phyloP scores from a whole-genome alignment of 23 red algal genomes.

The Pyropia haitanensis region DNA sequence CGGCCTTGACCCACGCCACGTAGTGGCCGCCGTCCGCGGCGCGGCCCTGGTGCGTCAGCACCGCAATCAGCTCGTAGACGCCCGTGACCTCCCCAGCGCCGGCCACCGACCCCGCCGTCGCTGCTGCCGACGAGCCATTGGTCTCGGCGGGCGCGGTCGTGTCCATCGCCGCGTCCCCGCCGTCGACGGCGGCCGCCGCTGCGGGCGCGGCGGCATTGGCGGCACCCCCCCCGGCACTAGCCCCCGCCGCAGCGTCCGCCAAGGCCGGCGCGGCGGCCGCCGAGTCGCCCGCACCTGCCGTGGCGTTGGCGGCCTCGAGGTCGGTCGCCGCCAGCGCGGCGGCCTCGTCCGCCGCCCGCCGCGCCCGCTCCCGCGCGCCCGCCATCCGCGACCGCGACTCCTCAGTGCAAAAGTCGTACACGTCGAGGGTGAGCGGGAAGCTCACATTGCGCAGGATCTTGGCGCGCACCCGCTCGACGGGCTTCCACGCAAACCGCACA shows the following conservation, averaged over 20 bases:
- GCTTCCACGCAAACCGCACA: slow-evolving; percentile 99
- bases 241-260: not conserved
- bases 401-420: slow-evolving; percentile 73
- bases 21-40: slow-evolving; percentile 92
- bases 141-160: not conserved
- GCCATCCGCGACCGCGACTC: slow-evolving; percentile 48
- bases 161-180: slow-evolving; percentile 5
- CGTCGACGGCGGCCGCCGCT: not conserved
- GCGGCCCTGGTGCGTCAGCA: slow-evolving; percentile 92
- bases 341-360: not conserved
- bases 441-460: slow-evolving; percentile 91
- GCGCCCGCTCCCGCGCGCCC: slow-evolving; percentile 27
- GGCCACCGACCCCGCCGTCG: not conserved
- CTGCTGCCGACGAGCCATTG: too few species aligned
- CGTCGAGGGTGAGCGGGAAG: slow-evolving; percentile 72
- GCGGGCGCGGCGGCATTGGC: not conserved
- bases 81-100: slow-evolving; percentile 15
- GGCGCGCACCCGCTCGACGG: slow-evolving; percentile 81
- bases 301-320: not conserved
- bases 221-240: not conserved
- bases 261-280: not conserved
- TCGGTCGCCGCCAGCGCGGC: not conserved
- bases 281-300: not conserved
- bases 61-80: slow-evolving; percentile 82
- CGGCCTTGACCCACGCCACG: slow-evolving; percentile 63